A percentile compares a stretch with the other conserved stretches of the same genome.
Evolutionary conservation across 345 rosid genomes (phyloP).

Genomic region (Capsella bursapastoris): DNA sequence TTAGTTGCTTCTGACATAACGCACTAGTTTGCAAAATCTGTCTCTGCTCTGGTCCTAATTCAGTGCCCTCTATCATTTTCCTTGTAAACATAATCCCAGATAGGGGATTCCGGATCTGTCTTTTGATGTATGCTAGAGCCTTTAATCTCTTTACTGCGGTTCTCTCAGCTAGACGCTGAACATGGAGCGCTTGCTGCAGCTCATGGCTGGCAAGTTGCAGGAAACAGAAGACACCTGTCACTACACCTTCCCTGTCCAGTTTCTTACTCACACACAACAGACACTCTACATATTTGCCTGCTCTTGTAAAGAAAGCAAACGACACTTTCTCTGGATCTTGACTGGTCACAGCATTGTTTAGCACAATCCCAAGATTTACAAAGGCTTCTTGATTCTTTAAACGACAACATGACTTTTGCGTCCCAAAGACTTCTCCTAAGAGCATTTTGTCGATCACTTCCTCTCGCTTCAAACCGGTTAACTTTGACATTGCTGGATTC

Average conservation of each 20-base stretch:
- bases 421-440: constrained; percentile 87
- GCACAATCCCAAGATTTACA: constrained; percentile 74
- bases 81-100: constrained; percentile 75
- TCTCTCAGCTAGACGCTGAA: constrained; percentile 83
- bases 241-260: constrained; percentile 70
- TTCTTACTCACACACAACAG: constrained; percentile 83
- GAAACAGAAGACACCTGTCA: constrained; percentile 90
- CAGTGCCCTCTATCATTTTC: constrained; percentile 78
- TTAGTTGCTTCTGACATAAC: constrained; percentile 80
- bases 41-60: constrained; percentile 73
- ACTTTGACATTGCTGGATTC: constrained; percentile 87
- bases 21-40: constrained; percentile 73
- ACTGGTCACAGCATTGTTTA: constrained; percentile 73
- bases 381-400: constrained; percentile 86
- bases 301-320: constrained; percentile 75
- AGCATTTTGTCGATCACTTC: constrained; percentile 88
- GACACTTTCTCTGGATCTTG: constrained; percentile 78
- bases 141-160: constrained; percentile 77
- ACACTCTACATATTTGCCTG: constrained; percentile 80
- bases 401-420: constrained; percentile 68
- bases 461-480: constrained; percentile 84
- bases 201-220: constrained; percentile 93
- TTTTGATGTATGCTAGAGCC: constrained; percentile 76
- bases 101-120: constrained; percentile 81
- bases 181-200: constrained; percentile 88